A percentile compares a stretch with the other conserved stretches of the same genome.
Conservation (phyloP, 202 grass and related monocot species). For the Carex arenaria region DNA sequence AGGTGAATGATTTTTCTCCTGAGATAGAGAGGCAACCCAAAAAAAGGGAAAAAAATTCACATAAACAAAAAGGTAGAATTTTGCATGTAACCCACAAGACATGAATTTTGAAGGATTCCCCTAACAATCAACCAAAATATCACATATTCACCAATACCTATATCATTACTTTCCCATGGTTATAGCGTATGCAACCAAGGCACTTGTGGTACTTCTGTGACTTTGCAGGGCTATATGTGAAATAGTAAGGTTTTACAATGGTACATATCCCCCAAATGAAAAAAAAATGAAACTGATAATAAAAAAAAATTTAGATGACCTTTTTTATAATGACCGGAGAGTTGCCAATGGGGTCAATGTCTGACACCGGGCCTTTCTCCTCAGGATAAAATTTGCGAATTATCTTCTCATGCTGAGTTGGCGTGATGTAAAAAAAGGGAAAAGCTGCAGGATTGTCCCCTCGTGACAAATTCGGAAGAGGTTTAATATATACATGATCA, state of each 20-base stretch:
- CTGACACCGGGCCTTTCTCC: constrained; percentile 64
- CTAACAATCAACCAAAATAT: constrained; percentile 19
- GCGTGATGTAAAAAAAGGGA: constrained; percentile 92
- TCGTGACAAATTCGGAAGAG: constrained; percentile 72
- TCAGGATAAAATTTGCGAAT: constrained; percentile 84
- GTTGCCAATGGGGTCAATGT: constrained; percentile 90
- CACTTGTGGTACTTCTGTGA: neutral
- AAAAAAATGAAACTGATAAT: neutral
- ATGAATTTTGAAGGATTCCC: neutral
- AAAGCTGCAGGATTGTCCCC: constrained; percentile 68
- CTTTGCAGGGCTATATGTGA: neutral
- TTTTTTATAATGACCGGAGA: constrained; percentile 98
- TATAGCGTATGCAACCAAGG: neutral
- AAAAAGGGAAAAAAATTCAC: neutral
- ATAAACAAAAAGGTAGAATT: neutral
- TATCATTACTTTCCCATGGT: neutral
- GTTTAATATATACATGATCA: constrained; percentile 87
- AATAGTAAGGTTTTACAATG: neutral
- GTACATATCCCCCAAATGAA: neutral
- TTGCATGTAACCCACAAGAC: neutral
- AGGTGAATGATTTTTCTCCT: neutral
- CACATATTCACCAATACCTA: neutral
- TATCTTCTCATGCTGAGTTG: constrained; percentile 62
- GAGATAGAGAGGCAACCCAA: neutral
- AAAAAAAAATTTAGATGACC: constrained; percentile 42